Base-by-base conservation (phyloP, 768 basidiomycete genomes). In the Rhizopogon rudus region DNA sequence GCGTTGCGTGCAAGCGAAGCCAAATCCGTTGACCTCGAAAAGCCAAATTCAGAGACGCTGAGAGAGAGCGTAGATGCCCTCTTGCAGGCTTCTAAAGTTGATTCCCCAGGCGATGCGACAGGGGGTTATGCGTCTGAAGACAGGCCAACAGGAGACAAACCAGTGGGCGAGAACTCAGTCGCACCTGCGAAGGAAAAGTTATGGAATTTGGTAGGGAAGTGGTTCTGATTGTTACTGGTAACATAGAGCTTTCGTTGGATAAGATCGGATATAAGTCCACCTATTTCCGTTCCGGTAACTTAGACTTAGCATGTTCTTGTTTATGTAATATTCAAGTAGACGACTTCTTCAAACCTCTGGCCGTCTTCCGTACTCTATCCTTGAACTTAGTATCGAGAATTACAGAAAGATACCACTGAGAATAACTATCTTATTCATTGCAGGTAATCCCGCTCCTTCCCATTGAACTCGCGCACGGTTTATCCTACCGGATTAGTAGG, bases 11-110 rank as follows among this genome's bases (percentile, higher is more conserved):
- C 51, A 17, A 49, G 35, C 14, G 39, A 51, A 20, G 13, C 48
- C 8, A 4, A 37, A 29, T 37, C 20, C 25, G 5, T 12, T 22
- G 50, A 33, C 17, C 40, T 42, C 6, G 51, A 54, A 12, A 55
- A 51, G 16, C 59, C 8, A 28, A 33, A 8, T n/a, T 41, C 48
- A 35, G 57, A 58, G 55, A 68, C 57, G 31, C 28, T 72, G 48
- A 66, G 45, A 35, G 61, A 65, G 28, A 65, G 57, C 54, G 58
- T 71, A 2, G 65, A 65, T 40, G 51, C 56, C 40, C 43, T 60
- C 7, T 33, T 64, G 44, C 44, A 20, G 31, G 28, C 49, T 42
- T 28, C 39, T 8, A 20, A 35, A 33, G 40, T n/a, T 13, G 33
- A 35, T 44, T 42, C 6, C 16, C 17, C 33, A 39, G 10, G 37